Conservation (phyloP, 495 filamentous ascomycete species). For the Chaetomidium leptoderma region DNA sequence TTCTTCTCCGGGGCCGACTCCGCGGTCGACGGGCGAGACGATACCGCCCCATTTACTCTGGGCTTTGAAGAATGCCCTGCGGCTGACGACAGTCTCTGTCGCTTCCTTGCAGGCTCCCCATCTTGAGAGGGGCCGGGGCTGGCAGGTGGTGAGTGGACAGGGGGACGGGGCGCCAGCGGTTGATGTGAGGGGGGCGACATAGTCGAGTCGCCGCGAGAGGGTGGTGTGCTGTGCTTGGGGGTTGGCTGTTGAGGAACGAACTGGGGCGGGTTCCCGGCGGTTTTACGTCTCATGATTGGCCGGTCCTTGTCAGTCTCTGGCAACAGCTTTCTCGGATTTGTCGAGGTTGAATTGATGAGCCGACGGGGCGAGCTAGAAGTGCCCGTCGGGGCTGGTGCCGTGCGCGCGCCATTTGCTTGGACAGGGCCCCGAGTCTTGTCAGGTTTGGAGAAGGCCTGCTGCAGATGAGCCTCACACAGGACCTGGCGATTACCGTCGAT, state of each 20-base stretch:
- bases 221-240: constrained; percentile 12
- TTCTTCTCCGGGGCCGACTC: not conserved
- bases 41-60: not conserved
- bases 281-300: constrained; percentile 19
- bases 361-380: not conserved
- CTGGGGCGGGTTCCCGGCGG: constrained; percentile 6
- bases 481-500: constrained; percentile 6
- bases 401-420: constrained; percentile 3
- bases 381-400: not conserved
- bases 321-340: constrained; percentile 13
- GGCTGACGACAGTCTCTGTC: constrained; percentile 14
- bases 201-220: not conserved
- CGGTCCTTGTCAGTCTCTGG: constrained; percentile 13
- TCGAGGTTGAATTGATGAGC: not conserved
- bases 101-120: constrained; percentile 21
- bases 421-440: not conserved
- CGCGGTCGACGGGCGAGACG: not conserved
- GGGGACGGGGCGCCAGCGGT: not conserved
- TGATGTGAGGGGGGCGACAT: not conserved
- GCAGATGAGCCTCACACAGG: constrained; percentile 11
- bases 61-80: constrained; percentile 1
- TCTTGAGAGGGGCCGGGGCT: not conserved
- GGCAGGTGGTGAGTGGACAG: constrained; percentile 14
- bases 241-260: constrained; percentile 10
- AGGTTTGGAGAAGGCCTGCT: constrained; percentile 3